Base-by-base conservation (phyloP, 148 eudicot genomes). In the Amaranthus hypochondriacus region DNA sequence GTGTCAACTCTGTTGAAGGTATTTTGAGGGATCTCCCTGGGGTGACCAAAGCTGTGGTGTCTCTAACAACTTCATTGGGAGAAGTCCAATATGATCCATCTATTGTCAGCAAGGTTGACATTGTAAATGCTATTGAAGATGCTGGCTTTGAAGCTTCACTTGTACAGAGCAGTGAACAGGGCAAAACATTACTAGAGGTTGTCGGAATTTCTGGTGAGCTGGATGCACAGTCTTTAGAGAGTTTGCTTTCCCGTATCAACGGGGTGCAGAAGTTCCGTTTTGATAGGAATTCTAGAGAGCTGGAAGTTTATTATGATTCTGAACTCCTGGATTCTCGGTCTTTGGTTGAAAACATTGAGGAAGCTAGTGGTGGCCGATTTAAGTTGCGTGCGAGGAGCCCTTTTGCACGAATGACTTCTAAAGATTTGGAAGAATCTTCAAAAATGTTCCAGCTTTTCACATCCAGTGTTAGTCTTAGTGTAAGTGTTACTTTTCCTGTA, bases 71-170 rank as follows among this genome's bases (percentile, higher is more conserved):
- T 14, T 89, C 97, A 46, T 76, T 95, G 76, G 99, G 97, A 53
- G 99, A 95, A 76, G 97, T 95, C 61, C 94, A 95, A 69, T 95
- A 95, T 86, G 92, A 90, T 81, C 88, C 96, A 59, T 62, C 75
- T 66, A 62, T 85, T 74, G 80, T 84, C 46, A 84, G 80, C 71
- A 95, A 95, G 78, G 96, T 92, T 70, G 96, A 86, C 59, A 92
- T 95, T 68, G 78, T 90, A 39, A 84, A 76, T 69, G 93, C 97
- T 66, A 90, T 95, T 73, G 97, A 95, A 89, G 99, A 92, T 83
- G 96, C 99, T 74, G 99, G 99, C 68, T 95, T 95, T 81, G 99
- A 95, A 68, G 97, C 85, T 76, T 86, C 99, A 74, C 87, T 95
- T 80, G 89, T 92, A 80, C 97, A 95, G 83, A 95, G 99, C 76